These are phyloP conservation scores for Epicoccum nigrum DNA, from an alignment of 2,329 filamentous ascomycete genomes.

Conservation along the genomic window DNA sequence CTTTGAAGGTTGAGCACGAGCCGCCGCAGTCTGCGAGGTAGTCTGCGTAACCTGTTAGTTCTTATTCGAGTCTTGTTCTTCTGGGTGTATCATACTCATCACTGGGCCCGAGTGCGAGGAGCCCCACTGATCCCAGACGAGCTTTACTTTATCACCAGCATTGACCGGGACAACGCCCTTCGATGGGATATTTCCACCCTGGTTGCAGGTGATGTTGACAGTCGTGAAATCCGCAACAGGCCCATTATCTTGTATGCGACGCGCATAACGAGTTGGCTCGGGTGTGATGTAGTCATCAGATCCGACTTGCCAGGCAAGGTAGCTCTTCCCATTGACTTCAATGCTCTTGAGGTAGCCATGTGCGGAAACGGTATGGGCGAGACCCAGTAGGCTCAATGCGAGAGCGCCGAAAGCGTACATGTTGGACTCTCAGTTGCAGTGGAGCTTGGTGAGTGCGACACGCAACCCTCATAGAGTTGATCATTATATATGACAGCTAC, in stretches of 20 bases:
- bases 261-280: constrained; percentile 22
- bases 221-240: constrained; percentile 27
- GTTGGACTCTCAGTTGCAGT: no score
- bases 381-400: not conserved
- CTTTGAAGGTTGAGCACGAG: constrained; percentile 43
- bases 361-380: constrained; percentile 4
- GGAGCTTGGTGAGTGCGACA: no score
- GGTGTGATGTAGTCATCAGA: constrained; percentile 25
- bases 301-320: constrained; percentile 25
- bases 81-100: constrained; percentile 24
- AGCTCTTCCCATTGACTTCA: constrained; percentile 20
- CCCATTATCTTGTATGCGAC: constrained; percentile 23
- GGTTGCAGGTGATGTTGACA: constrained; percentile 28
- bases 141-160: constrained; percentile 31
- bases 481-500: no score
- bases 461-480: no score
- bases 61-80: no score
- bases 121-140: constrained; percentile 44
- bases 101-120: constrained; percentile 44
- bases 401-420: not conserved
- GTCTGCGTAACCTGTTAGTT: not conserved
- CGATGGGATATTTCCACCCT: constrained; percentile 30
- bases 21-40: constrained; percentile 47
- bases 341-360: constrained; percentile 26
- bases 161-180: constrained; percentile 29